Percentiles rank a stretch among this genome's conserved stretches.
Conservation (phyloP, 106 monocot genomes). For the Iris macrosiphon region DNA sequence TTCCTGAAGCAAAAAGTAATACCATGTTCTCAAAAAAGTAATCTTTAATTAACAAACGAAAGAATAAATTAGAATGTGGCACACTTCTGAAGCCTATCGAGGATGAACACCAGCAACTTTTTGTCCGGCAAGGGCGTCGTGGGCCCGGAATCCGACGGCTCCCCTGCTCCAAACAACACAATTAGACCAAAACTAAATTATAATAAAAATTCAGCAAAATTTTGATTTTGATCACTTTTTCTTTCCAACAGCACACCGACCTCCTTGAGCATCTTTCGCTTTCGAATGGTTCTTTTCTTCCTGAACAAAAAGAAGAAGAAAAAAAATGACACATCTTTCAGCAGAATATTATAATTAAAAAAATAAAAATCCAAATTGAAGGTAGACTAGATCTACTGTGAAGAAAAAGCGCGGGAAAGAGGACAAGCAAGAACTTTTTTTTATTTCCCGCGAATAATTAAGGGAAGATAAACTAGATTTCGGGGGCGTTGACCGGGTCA, state of each 20-base stretch:
- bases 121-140: constrained; percentile 83
- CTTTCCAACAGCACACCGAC: constrained; percentile 15
- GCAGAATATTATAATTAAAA: neutral
- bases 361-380: too few species aligned
- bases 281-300: constrained; percentile 37
- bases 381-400: neutral
- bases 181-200: constrained; percentile 5
- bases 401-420: neutral
- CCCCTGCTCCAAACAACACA: constrained; percentile 13
- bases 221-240: neutral
- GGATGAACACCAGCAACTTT: constrained; percentile 88
- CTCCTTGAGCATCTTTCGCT: constrained; percentile 46
- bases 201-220: neutral
- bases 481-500: constrained; percentile 1
- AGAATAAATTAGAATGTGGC: constrained; percentile 12
- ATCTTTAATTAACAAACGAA: neutral
- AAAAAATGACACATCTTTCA: constrained; percentile 1
- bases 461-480: too few species aligned
- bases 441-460: neutral
- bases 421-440: neutral
- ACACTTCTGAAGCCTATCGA: constrained; percentile 94
- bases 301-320: constrained; percentile 38
- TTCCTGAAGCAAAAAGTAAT: constrained; percentile 48
- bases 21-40: neutral
- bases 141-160: constrained; percentile 43